A percentile compares a stretch with the other conserved stretches of the same genome.
These are phyloP conservation scores for Gamsiella multidivaricata DNA, from an alignment of 192 early-diverging fungal genomes.

Conservation along the genomic window DNA sequence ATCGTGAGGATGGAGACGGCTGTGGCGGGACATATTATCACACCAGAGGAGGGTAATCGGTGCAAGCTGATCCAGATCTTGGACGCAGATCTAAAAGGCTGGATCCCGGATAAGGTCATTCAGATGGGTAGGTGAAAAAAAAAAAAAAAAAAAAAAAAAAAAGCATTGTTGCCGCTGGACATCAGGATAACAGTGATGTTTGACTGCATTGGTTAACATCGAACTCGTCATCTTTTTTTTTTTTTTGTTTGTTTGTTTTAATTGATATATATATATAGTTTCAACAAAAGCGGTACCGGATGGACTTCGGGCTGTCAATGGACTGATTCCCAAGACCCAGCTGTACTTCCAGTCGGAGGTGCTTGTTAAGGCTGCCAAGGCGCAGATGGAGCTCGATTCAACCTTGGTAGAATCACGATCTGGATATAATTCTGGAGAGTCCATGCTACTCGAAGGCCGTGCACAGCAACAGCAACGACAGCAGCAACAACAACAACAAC, in stretches of 20 bases:
- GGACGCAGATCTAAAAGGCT: conserved; percentile 53
- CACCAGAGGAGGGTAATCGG: conserved; percentile 12
- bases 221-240: neutral
- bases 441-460: too few relatives aligned
- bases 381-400: conserved; percentile 5
- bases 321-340: conserved; percentile 19
- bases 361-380: conserved; percentile 3
- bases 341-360: conserved; percentile 29
- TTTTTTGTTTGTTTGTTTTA: conserved; percentile 4
- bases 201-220: too few relatives aligned
- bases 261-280: conserved; percentile 3
- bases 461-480: too few relatives aligned
- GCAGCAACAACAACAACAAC: too few relatives aligned
- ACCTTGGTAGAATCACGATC: neutral
- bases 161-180: neutral
- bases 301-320: conserved; percentile 36
- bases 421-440: neutral
- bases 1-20: conserved; percentile 46
- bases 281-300: conserved; percentile 47
- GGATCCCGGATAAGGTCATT: conserved; percentile 54
- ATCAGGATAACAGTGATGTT: too few relatives aligned
- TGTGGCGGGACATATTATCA: conserved; percentile 46
- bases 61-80: conserved; percentile 33
- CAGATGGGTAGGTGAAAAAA: conserved; percentile 35
- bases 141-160: too few relatives aligned